Percentiles rank a stretch among this genome's conserved stretches.
Evolutionary conservation across 306 rosid species (phyloP).

Genomic region (Prosopis cineraria): DNA sequence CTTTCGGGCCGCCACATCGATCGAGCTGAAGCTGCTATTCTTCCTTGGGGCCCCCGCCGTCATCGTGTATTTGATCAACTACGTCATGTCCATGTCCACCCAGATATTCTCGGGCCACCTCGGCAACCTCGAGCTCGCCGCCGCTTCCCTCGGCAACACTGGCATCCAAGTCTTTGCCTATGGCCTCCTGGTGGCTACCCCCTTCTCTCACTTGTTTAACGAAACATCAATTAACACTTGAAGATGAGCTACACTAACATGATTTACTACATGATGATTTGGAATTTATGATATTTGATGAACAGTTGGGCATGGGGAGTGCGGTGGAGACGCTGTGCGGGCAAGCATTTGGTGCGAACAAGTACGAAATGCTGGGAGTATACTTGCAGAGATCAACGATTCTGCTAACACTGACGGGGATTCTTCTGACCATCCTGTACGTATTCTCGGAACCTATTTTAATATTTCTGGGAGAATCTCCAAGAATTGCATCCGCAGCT

Average conservation of each 20-base stretch:
- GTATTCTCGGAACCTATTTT: constrained; percentile 55
- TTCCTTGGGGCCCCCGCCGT: constrained; percentile 72
- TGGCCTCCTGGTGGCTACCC: constrained; percentile 71
- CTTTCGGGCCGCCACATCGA: constrained; percentile 47
- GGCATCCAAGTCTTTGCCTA: constrained; percentile 79
- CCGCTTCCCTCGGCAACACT: constrained; percentile 74
- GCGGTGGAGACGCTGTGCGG: constrained; percentile 90
- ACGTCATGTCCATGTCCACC: constrained; percentile 73
- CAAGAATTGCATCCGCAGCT: constrained; percentile 56
- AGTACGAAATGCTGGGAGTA: constrained; percentile 70
- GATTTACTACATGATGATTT: background rate
- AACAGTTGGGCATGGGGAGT: constrained; percentile 89
- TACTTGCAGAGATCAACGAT: constrained; percentile 75
- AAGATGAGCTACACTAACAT: too few species aligned
- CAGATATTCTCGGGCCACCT: constrained; percentile 72
- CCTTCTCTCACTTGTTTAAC: background rate
- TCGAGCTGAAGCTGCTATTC: constrained; percentile 55
- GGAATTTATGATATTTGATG: background rate
- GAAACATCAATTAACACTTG: too few species aligned
- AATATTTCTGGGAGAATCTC: constrained; percentile 59
- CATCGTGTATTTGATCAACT: constrained; percentile 56
- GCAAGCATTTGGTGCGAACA: constrained; percentile 75
- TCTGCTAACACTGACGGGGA: constrained; percentile 45
- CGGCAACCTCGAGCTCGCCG: constrained; percentile 75
- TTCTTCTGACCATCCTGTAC: constrained; percentile 43